Conservation (phyloP, 208 protist genomes). For the Trypanosoma rangeli region DNA sequence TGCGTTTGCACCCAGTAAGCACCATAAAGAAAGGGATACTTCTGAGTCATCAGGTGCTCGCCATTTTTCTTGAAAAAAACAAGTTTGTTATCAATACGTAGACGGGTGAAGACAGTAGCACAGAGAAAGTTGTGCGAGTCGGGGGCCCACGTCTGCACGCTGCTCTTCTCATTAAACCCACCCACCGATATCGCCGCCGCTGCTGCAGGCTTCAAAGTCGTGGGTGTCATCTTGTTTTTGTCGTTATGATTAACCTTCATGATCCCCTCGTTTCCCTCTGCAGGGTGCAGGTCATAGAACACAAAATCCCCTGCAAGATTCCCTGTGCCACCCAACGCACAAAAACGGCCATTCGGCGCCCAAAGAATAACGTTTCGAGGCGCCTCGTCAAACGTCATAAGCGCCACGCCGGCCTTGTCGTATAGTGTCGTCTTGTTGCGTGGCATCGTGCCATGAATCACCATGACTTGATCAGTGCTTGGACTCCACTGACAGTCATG, state of each 20-base stretch:
- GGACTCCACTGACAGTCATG: slow-evolving; percentile 90
- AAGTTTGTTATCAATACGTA: slow-evolving; percentile 87
- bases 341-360: slow-evolving; percentile 66
- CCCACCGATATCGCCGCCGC: slow-evolving; percentile 46
- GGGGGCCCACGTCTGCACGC: slow-evolving; percentile 75
- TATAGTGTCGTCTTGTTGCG: slow-evolving; percentile 89
- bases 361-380: slow-evolving; percentile 84
- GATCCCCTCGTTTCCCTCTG: not conserved
- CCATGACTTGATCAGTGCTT: slow-evolving; percentile 74
- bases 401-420: slow-evolving; percentile 67
- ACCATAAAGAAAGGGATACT: slow-evolving; percentile 76
- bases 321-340: slow-evolving; percentile 84
- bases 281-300: slow-evolving; percentile 40
- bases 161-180: slow-evolving; percentile 87
- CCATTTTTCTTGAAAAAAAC: slow-evolving; percentile 79
- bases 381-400: slow-evolving; percentile 84
- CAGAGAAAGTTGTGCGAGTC: slow-evolving; percentile 85
- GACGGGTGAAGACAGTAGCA: slow-evolving; percentile 76
- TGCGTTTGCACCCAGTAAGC: slow-evolving; percentile 73
- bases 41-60: slow-evolving; percentile 61
- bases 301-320: slow-evolving; percentile 88
- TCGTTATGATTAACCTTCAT: slow-evolving; percentile 4
- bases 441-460: slow-evolving; percentile 90
- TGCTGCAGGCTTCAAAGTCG: not conserved
- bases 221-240: slow-evolving; percentile 1